Conservation (phyloP, 345 rosid species). For the Eucalyptus erythrocorys region DNA sequence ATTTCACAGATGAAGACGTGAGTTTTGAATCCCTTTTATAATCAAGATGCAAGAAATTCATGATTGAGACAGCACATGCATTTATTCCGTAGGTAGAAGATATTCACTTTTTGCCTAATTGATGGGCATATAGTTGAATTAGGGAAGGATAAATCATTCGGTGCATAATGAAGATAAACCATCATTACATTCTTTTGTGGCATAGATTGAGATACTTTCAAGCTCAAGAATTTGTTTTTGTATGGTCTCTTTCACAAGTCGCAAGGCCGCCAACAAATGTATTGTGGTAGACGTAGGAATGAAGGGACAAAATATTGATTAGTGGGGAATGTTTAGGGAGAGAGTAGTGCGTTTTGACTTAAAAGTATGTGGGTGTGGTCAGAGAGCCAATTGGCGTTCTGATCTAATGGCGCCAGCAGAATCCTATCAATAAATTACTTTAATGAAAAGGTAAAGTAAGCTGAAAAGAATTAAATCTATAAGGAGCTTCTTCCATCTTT, state of each 20-base stretch:
- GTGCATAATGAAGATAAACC: not conserved
- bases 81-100: not conserved
- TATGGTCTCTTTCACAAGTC: not conserved
- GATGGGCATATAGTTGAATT: not conserved
- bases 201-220: not conserved
- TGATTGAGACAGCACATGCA: not conserved
- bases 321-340: not conserved
- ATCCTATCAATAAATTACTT: not conserved
- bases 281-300: not conserved
- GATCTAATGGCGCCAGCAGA: not conserved
- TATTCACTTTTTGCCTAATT: not conserved
- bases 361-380: not conserved
- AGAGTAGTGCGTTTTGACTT: not conserved
- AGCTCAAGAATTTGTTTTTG: not conserved
- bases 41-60: rapidly evolving
- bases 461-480: not conserved
- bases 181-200: not conserved
- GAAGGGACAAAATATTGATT: not conserved
- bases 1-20: no score
- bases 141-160: not conserved
- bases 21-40: no score
- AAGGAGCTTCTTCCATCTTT: not conserved
- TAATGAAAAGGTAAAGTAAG: not conserved
- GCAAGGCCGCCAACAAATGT: not conserved
- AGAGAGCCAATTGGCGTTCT: not conserved